Base-by-base conservation (phyloP, 441 rosid species). In the Populus hybrid region DNA sequence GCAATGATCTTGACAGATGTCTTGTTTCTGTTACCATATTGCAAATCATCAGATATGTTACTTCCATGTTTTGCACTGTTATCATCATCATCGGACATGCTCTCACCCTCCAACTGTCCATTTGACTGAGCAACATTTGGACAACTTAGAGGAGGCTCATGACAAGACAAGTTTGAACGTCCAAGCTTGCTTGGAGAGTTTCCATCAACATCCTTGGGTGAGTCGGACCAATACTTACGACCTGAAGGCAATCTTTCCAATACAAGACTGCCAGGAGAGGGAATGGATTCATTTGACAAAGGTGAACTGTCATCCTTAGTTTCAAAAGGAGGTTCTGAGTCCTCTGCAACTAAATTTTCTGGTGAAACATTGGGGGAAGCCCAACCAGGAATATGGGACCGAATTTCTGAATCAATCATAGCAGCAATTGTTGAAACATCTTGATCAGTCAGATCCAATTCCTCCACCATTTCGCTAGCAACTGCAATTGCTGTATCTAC, bases 391-490 rank as follows among this genome's bases (percentile, higher is more conserved):
- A 89, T 84, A 77, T 89, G 94, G 30, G 91, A 89, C 76, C 72
- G 84, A 73, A 94, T 93, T 86, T 94, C 97, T 2, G 81, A 26
- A 67, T 91, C 91, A 18, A 93, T 92, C 89, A 90, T 93, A 28
- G 80, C 87, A 67, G 92, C 86, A 32, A 94, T 88, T 35, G 88
- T 78, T 11, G 97, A 84, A 75, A 91, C 89, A 83, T 93, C 98
- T 85, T 94, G 95, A 84, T 91, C 95, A 16, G 95, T 90, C 77
- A 94, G 82, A 81, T 93, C 91, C 84, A 94, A 73, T 82, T 94
- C 97, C 74, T 94, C 91, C 11, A 93, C 97, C 97, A 93, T 94
- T 91, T 94, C 98, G 24, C 92, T 86, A 23, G 98, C 97, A 14
- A 94, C 98, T 14, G 91, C 91, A 81, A 80, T 82, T 21, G 97